Evolutionary conservation across 768 basidiomycete species (phyloP), one percentile per base, ranked within the genome.

Genomic region (Boletus insuetus): DNA sequence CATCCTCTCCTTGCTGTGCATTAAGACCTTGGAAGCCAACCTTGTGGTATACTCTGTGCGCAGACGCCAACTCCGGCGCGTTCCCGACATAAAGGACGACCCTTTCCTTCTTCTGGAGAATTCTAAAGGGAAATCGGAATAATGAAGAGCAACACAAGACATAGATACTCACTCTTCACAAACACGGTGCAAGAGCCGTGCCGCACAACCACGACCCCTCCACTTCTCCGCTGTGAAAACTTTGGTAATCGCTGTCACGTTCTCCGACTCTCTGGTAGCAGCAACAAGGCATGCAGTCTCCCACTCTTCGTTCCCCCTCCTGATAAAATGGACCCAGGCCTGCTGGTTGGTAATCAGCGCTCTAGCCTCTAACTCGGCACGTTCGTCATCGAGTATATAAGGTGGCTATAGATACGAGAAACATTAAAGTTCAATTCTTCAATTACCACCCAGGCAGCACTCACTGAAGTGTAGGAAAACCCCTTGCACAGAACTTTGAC

Each of bases 21-120:
- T 58, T 68, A 16, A 88, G 72, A 7, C 85, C 87, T 17, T 73
- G 68, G 58, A 91, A 92, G 3, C 89, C 89, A 16, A 90, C 81
- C 2, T 77, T 79, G 44, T 74, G 63, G 64, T 91, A 92, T 3
- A 87, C 82, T 2, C 67, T 75, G 0, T 74, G 77, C 2, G 78
- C 81, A 58, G 87, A 82, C 34, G 73, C 68, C 31, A 64, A 41
- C 19, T 59, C 61, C 2, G 11, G 5, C 16, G 49, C 43, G 52
- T 82, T 76, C 1, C 83, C 87, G 16, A 89, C 88, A 57, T 85
- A 91, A 5, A 91, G 76, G 1, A 83, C 83, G 20, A 91, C 75
- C 2, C 64, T 73, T 16, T 79, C 67, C 59, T 83, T 83, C 24
- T 54, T 53, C 35, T 59, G 47, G 16, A 82, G 58, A 31, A 78